Percentiles rank a stretch among this genome's conserved stretches.
These are phyloP conservation scores for Daldinia grandis DNA, from an alignment of 495 filamentous ascomycete genomes.

Conservation along the genomic window DNA sequence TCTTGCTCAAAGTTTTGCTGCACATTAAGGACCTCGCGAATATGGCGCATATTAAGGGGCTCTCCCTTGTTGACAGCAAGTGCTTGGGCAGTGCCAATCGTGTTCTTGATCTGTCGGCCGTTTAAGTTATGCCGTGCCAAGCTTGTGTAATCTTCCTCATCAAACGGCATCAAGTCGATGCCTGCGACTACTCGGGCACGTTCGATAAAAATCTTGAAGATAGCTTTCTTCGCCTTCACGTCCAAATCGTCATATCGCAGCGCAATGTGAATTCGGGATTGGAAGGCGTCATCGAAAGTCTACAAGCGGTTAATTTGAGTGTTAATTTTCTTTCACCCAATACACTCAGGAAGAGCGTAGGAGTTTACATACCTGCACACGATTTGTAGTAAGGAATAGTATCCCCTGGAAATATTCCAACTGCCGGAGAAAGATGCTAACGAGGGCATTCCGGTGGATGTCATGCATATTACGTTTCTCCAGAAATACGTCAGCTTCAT, in stretches of 20 bases:
- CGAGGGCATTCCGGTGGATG: conserved; percentile 63
- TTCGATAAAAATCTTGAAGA: conserved; percentile 88
- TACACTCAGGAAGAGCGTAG: conserved; percentile 74
- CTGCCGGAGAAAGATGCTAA: conserved; percentile 64
- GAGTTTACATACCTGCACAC: conserved; percentile 66
- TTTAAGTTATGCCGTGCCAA: conserved; percentile 79
- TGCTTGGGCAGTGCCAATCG: conserved; percentile 84
- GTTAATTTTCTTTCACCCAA: conserved; percentile 47
- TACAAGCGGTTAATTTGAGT: conserved; percentile 60
- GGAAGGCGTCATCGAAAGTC: conserved; percentile 70
- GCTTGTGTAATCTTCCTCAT: conserved; percentile 70
- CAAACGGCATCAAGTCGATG: conserved; percentile 68
- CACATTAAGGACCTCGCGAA: conserved; percentile 82
- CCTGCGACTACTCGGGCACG: conserved; percentile 71
- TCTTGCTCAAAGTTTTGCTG: conserved; percentile 84
- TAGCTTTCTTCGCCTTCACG: conserved; percentile 75
- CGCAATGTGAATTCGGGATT: conserved; percentile 69
- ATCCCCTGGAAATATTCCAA: conserved; percentile 67
- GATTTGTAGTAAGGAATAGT: conserved; percentile 68
- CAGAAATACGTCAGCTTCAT: conserved; percentile 76
- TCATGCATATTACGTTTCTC: conserved; percentile 63
- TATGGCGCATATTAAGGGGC: conserved; percentile 79
- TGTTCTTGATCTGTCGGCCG: conserved; percentile 97
- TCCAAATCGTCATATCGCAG: conserved; percentile 83
- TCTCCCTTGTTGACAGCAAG: conserved; percentile 80